A percentile compares a stretch with the other conserved stretches of the same genome.
These are phyloP conservation scores for Pythium plurisporium DNA, from an alignment of 352 stramenopile species.

Conservation along the genomic window DNA sequence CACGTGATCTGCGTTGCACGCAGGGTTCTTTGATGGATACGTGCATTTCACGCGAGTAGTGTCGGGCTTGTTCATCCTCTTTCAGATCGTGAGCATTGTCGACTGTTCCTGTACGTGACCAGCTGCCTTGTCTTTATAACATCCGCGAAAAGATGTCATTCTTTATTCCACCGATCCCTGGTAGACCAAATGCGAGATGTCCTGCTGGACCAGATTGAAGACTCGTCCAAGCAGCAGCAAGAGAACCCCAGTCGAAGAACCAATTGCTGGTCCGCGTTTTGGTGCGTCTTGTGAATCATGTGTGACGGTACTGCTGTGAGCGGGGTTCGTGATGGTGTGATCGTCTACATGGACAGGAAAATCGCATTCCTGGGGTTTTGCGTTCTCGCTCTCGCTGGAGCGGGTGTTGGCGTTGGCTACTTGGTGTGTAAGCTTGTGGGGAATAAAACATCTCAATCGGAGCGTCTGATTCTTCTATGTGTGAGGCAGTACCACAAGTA, in stretches of 20 bases:
- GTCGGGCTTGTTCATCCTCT: slow-evolving; percentile 71
- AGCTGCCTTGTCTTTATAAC: no score
- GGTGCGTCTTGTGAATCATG: background rate
- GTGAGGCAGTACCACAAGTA: slow-evolving; percentile 90
- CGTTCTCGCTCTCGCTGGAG: slow-evolving; percentile 52
- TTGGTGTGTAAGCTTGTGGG: slow-evolving; percentile 29
- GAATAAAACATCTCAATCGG: background rate
- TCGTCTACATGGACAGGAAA: slow-evolving; percentile 23
- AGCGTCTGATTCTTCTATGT: background rate
- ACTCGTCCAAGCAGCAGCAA: slow-evolving; percentile 24
- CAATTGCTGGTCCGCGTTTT: slow-evolving; percentile 8
- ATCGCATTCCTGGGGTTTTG: slow-evolving; percentile 61
- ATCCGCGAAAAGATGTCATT: slow-evolving; percentile 32
- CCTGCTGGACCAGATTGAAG: slow-evolving; percentile 49
- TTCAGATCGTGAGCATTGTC: slow-evolving; percentile 77
- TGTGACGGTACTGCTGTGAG: no score
- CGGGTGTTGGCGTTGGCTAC: slow-evolving; percentile 35
- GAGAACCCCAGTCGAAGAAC: slow-evolving; percentile 3
- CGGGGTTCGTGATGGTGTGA: background rate
- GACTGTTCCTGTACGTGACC: slow-evolving; percentile 71
- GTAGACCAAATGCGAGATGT: slow-evolving; percentile 65
- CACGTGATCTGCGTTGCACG: background rate
- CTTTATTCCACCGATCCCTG: no score
- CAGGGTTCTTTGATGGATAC: slow-evolving; percentile 69
- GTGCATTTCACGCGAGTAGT: slow-evolving; percentile 45